phyloP scores from a whole-genome alignment of 2,329 filamentous ascomycete species.

The Cladorrhinum sp. region DNA sequence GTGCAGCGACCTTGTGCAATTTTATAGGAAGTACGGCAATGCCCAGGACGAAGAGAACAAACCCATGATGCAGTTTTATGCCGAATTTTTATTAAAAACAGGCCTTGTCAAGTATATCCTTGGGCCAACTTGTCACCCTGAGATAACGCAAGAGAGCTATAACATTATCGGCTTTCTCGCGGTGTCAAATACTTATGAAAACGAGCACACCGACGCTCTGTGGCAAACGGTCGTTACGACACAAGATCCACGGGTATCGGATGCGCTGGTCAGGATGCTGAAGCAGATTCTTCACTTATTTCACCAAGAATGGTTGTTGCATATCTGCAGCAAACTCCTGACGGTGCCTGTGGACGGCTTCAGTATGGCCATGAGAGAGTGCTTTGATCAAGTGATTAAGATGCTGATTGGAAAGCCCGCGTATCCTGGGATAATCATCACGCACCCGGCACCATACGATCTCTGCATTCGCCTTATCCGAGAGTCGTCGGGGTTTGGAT shows the following conservation, averaged over 20 bases:
- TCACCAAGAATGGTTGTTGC: constrained; percentile 50
- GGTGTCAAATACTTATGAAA: constrained; percentile 70
- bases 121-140: constrained; percentile 86
- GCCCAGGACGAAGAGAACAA: constrained; percentile 37
- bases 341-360: constrained; percentile 62
- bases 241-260: constrained; percentile 79
- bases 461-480: constrained; percentile 65
- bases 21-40: constrained; percentile 61
- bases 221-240: constrained; percentile 81
- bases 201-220: constrained; percentile 71
- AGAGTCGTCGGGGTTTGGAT: constrained; percentile 60
- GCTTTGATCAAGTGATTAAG: constrained; percentile 58
- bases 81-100: constrained; percentile 65
- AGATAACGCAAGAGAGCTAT: constrained; percentile 75
- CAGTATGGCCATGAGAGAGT: constrained; percentile 57
- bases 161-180: constrained; percentile 87
- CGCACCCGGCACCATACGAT: constrained; percentile 45
- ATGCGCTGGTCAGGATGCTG: constrained; percentile 71
- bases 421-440: constrained; percentile 31
- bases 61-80: constrained; percentile 63
- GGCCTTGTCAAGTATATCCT: constrained; percentile 83
- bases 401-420: constrained; percentile 45
- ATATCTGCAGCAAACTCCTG: constrained; percentile 69
- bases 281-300: constrained; percentile 48
- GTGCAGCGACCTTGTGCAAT: constrained; percentile 64